Percentiles rank a stretch among this genome's conserved stretches.
phyloP scores from a whole-genome alignment of 345 rosid species.

The Populus ilicifolia region DNA sequence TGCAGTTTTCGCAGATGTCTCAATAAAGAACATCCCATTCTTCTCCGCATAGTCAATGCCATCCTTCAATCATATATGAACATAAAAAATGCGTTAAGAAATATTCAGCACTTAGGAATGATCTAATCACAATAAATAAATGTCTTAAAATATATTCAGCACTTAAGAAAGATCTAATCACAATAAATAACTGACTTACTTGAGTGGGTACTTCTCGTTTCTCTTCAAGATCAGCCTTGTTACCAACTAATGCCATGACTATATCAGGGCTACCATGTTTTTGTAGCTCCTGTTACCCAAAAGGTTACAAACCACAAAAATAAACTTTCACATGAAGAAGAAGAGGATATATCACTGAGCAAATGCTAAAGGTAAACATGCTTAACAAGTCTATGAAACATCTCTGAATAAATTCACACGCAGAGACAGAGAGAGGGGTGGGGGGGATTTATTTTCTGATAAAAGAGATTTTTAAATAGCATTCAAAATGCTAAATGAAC shows the following conservation, averaged over 20 bases:
- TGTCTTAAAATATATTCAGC: conserved; percentile 2
- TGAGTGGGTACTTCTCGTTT: conserved; percentile 70
- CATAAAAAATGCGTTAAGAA: background rate
- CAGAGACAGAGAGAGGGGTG: background rate
- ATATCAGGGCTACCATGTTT: conserved; percentile 96
- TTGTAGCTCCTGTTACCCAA: conserved; percentile 72
- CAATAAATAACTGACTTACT: conserved; percentile 38
- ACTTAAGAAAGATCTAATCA: background rate
- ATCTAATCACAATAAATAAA: background rate
- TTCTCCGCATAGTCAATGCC: conserved; percentile 90
- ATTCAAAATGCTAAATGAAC: background rate
- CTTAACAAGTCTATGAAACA: background rate
- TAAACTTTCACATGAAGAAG: background rate
- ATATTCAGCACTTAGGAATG: background rate
- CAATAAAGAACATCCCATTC: conserved; percentile 95
- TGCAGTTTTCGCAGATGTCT: conserved; percentile 97
- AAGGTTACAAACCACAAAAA: background rate
- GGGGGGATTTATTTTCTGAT: background rate
- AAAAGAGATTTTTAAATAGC: background rate
- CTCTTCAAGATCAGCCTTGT: conserved; percentile 93
- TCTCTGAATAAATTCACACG: background rate
- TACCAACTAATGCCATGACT: conserved; percentile 95
- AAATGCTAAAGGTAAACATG: background rate
- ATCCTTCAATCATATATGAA: conserved; percentile 46
- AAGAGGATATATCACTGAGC: background rate